Conservation (phyloP, 2,329 filamentous ascomycete genomes). For the Paraphoma chrysanthemicola region DNA sequence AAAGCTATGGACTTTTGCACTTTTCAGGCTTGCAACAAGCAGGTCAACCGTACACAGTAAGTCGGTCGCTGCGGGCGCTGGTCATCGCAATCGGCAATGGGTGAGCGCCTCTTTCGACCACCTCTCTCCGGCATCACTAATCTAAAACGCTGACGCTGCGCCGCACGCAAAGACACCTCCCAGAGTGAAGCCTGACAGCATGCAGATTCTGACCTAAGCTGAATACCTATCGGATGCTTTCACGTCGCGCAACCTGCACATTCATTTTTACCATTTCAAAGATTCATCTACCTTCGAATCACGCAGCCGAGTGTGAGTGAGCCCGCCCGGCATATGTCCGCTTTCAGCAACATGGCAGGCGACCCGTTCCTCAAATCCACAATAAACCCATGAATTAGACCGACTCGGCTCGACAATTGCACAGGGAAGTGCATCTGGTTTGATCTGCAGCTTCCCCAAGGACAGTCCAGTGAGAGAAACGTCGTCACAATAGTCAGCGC, state of each 20-base stretch:
- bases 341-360: neutral
- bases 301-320: neutral
- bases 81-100: no score
- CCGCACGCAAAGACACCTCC: no score
- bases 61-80: no score
- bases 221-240: neutral
- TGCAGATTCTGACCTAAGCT: conserved; percentile 4
- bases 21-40: no score
- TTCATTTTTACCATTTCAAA: no score
- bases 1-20: neutral
- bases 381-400: neutral
- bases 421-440: neutral
- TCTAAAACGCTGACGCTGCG: no score
- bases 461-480: neutral
- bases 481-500: no score
- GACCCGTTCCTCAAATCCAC: neutral
- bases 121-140: no score
- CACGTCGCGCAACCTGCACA: neutral
- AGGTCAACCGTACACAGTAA: no score
- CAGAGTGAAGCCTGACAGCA: neutral
- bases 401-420: neutral
- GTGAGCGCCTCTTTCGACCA: no score
- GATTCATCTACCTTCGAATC: no score
- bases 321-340: neutral
- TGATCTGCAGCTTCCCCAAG: neutral